Evolutionary conservation across 805 yeast species (phyloP), one percentile per base, ranked within the genome.

Genomic region (Zygotorulaspora sp.): DNA sequence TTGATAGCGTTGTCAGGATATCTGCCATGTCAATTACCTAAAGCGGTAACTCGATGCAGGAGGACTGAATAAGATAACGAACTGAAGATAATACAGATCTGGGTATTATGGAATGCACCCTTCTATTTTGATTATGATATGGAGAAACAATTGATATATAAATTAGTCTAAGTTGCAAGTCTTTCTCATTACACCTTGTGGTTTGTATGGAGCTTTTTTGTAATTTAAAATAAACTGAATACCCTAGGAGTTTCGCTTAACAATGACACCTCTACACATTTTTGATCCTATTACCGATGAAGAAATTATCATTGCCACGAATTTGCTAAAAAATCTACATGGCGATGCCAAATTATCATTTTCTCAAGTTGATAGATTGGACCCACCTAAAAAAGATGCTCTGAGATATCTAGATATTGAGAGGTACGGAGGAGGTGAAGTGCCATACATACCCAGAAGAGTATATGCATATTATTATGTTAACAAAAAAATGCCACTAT

Each of bases 331-430:
- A 63, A 81, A 75, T 55, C 55, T 72, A 37, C 62, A 74, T 55
- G 70, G 76, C 13, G 74, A 74, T 21, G 53, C 64, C 12, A 75
- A 70, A 33, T 75, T 80, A 36, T 83, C 78, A 58, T 81, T 81
- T 58, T 70, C 74, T 35, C 83, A 77, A 58, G 63, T 79, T 43
- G 89, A 82, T 57, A 72, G 78, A 58, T 50, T 74, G 32, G 94
- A 84, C 56, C 95, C 95, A 22, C 89, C 94, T 44, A 84, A 84
- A 71, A 66, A 72, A 50, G 78, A 72, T 45, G 79, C 84, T 81
- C 54, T 77, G 45, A 74, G 70, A 52, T 83, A 71, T 62, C 66
- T 84, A 46, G 80, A 78, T 43, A 80, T 83, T 38, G 87, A 82
- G 65, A 76, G 72, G 50, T 63, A 68, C 30, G 80, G 78, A 22